A percentile compares a stretch with the other conserved stretches of the same genome.
Conservation (phyloP, 257 asterid species). For the Lithospermum erythrorhizon region DNA sequence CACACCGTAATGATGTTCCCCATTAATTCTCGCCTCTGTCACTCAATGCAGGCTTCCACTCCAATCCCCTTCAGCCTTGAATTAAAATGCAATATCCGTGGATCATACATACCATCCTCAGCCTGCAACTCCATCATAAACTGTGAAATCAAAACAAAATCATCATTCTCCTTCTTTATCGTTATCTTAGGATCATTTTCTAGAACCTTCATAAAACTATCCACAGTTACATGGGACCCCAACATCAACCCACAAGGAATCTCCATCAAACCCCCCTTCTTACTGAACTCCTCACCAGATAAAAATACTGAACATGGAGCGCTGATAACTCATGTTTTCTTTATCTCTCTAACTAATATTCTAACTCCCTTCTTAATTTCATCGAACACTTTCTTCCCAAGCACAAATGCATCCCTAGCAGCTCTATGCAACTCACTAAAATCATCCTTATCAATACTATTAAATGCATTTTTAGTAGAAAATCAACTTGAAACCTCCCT, state of each 20-base stretch:
- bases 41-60: constrained; percentile 76
- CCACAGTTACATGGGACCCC: constrained; percentile 85
- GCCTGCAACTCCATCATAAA: constrained; percentile 76
- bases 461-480: constrained; percentile 55
- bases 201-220: no score
- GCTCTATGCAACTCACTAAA: constrained; percentile 56
- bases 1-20: constrained; percentile 83
- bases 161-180: constrained; percentile 22
- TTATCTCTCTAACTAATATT: constrained; percentile 18
- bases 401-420: constrained; percentile 66
- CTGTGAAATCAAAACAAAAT: constrained; percentile 48
- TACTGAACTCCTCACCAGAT: constrained; percentile 31
- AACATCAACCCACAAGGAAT: constrained; percentile 82
- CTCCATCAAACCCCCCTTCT: constrained; percentile 42
- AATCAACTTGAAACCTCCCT: constrained; percentile 52
- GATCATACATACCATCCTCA: constrained; percentile 88
- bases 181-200: constrained; percentile 37
- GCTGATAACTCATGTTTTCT: no score
- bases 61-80: constrained; percentile 91
- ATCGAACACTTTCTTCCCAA: constrained; percentile 53
- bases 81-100: constrained; percentile 82
- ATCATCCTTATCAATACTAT: constrained; percentile 43
- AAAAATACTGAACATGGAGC: constrained; percentile 53
- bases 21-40: constrained; percentile 86
- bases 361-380: constrained; percentile 45